Evolutionary conservation across 371 early-diverging fungal species (phyloP).

Genomic region (Nosema muscidifuracis): DNA sequence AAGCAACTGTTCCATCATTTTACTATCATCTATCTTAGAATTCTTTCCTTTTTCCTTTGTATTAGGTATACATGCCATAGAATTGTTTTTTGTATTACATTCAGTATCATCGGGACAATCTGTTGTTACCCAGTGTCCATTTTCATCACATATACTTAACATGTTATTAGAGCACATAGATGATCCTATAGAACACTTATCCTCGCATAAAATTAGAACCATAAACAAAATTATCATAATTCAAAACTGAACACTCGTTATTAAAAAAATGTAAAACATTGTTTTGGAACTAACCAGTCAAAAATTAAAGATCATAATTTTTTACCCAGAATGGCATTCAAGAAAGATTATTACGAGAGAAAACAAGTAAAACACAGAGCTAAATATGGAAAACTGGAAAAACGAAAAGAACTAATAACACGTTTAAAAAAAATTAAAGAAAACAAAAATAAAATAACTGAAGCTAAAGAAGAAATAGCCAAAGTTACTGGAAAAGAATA

Average conservation of each 20-base stretch:
- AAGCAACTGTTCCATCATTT: neutral
- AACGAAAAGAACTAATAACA: constrained; percentile 44
- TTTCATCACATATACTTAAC: constrained; percentile 51
- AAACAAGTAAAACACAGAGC: constrained; percentile 31
- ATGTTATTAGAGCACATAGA: constrained; percentile 48
- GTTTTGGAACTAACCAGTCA: neutral
- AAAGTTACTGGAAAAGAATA: constrained; percentile 53
- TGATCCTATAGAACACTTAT: constrained; percentile 54
- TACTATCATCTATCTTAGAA: neutral
- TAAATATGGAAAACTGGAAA: constrained; percentile 45
- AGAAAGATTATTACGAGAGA: constrained; percentile 39
- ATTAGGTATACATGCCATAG: constrained; percentile 27
- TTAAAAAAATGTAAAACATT: neutral
- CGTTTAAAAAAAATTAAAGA: constrained; percentile 43
- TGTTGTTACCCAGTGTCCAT: constrained; percentile 43
- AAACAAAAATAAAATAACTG: constrained; percentile 40
- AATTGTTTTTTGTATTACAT: constrained; percentile 36
- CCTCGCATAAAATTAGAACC: neutral
- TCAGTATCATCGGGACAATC: constrained; percentile 50
- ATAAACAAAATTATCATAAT: neutral
- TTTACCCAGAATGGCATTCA: neutral
- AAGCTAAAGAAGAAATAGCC: constrained; percentile 41
- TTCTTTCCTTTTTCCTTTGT: neutral
- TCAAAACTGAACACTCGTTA: neutral
- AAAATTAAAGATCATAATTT: neutral